Evolutionary conservation across 2,329 filamentous ascomycete genomes (phyloP).

Genomic region (Juglanconis sp.): DNA sequence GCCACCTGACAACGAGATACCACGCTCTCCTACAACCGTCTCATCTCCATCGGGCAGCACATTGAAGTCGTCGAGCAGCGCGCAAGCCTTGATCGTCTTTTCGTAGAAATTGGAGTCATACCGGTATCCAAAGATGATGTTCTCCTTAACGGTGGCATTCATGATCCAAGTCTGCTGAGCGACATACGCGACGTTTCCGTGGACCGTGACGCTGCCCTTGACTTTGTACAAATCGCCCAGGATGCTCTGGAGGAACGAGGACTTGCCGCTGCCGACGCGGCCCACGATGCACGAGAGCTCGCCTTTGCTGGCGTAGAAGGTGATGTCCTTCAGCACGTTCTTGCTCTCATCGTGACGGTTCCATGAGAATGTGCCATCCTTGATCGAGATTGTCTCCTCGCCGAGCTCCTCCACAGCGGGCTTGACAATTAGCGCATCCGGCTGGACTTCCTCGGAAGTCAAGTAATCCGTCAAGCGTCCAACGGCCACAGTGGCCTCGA

Average conservation of each 20-base stretch:
- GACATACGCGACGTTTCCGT: conserved; percentile 84
- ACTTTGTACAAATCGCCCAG: conserved; percentile 91
- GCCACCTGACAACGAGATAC: conserved; percentile 91
- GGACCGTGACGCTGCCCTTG: conserved; percentile 76
- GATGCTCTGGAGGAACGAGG: conserved; percentile 82
- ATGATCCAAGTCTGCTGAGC: conserved; percentile 94
- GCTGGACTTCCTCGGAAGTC: conserved; percentile 82
- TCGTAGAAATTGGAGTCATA: conserved; percentile 95
- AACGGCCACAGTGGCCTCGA: conserved; percentile 92
- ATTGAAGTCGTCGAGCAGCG: conserved; percentile 83
- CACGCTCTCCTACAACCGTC: conserved; percentile 93
- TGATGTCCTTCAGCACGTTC: conserved; percentile 74
- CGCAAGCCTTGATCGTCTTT: conserved; percentile 86
- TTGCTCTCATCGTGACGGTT: conserved; percentile 69
- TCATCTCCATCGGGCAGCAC: conserved; percentile 93
- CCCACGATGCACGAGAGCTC: conserved; percentile 92
- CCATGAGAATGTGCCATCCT: conserved; percentile 91
- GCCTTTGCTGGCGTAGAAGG: conserved; percentile 86
- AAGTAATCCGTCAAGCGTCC: conserved; percentile 82
- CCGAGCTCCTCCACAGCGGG: conserved; percentile 71
- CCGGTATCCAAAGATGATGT: conserved; percentile 92
- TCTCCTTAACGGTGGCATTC: conserved; percentile 96
- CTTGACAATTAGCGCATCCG: conserved; percentile 71
- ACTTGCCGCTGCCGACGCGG: conserved; percentile 92
- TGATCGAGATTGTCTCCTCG: conserved; percentile 81